Conservation (phyloP, 495 filamentous ascomycete genomes). For the Xylaria longipes region DNA sequence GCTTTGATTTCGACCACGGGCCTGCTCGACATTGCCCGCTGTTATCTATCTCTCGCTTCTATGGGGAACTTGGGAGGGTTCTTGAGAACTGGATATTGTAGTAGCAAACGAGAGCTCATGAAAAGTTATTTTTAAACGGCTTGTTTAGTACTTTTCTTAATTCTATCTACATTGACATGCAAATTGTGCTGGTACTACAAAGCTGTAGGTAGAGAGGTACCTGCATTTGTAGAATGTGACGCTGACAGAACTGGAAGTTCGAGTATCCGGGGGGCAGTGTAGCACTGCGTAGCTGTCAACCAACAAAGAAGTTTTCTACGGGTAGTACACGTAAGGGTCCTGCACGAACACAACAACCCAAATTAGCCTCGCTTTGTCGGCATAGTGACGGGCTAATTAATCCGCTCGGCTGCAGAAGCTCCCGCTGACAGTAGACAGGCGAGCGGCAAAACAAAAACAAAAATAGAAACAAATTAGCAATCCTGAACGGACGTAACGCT, state of each 20-base stretch:
- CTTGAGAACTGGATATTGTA: background rate
- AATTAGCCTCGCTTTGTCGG: background rate
- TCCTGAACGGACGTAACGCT: background rate
- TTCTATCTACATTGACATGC: background rate
- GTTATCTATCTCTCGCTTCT: background rate
- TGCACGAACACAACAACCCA: background rate
- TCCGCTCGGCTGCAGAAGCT: slow-evolving; percentile 1
- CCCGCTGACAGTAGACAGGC: background rate
- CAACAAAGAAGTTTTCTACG: background rate
- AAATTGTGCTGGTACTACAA: background rate
- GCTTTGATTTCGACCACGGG: background rate
- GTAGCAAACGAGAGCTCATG: background rate
- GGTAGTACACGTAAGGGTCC: background rate
- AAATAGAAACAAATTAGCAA: slow-evolving; percentile 27
- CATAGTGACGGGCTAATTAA: slow-evolving; percentile 5
- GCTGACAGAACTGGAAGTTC: background rate
- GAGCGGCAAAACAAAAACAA: slow-evolving; percentile 14
- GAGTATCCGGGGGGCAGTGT: slow-evolving; percentile 9
- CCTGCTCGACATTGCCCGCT: background rate
- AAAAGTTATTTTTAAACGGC: too few species aligned
- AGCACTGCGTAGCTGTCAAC: background rate
- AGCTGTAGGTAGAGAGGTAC: background rate
- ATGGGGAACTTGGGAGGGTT: background rate
- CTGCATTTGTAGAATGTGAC: background rate
- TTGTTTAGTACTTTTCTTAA: background rate